A percentile compares a stretch with the other conserved stretches of the same genome.
Conservation (phyloP, 352 stramenopile species). For the Globisporangium sylvaticum region DNA sequence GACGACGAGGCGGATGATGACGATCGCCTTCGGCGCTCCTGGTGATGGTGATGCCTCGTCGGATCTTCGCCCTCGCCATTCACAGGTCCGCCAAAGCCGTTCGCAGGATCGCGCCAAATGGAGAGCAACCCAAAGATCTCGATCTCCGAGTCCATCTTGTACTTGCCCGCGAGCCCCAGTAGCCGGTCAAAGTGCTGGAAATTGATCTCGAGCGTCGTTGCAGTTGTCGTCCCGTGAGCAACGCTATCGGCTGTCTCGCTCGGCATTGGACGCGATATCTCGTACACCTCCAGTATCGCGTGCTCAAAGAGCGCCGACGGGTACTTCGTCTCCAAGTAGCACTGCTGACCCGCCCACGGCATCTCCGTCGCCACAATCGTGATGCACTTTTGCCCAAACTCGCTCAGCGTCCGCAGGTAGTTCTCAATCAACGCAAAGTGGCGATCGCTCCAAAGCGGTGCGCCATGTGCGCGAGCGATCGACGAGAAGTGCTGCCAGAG, state of each 20-base stretch:
- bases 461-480: constrained; percentile 46
- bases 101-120: constrained; percentile 53
- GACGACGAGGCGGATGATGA: constrained; percentile 15
- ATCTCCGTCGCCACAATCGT: constrained; percentile 73
- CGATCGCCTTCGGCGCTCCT: neutral
- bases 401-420: constrained; percentile 49
- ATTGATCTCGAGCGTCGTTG: constrained; percentile 37
- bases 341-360: constrained; percentile 76
- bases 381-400: constrained; percentile 73
- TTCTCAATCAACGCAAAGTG: constrained; percentile 69
- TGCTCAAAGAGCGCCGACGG: constrained; percentile 72
- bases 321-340: constrained; percentile 63
- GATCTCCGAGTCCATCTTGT: constrained; percentile 63
- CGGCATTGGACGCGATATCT: constrained; percentile 13
- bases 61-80: constrained; percentile 21
- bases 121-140: constrained; percentile 73
- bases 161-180: constrained; percentile 36
- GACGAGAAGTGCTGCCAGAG: constrained; percentile 74
- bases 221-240: constrained; percentile 11
- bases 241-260: neutral
- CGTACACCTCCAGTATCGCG: constrained; percentile 57
- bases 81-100: constrained; percentile 58
- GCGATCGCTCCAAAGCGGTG: constrained; percentile 53
- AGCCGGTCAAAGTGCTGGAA: constrained; percentile 73
- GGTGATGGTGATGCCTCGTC: neutral